These are phyloP conservation scores for Dimocarpus longan DNA, from an alignment of 345 rosid genomes.

Conservation along the genomic window DNA sequence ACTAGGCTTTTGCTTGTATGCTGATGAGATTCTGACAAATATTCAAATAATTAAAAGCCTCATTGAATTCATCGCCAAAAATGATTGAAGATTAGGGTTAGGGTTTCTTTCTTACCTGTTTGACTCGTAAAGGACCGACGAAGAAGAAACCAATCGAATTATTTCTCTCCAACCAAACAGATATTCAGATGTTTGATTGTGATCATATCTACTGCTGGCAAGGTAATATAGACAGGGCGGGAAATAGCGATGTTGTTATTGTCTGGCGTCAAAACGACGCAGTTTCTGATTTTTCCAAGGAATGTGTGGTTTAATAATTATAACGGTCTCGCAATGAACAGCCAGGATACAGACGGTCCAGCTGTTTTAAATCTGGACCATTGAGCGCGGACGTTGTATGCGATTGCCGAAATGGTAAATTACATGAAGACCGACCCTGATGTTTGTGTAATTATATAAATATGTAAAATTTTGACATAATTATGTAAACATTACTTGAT, in stretches of 20 bases:
- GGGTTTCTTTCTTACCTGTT: neutral
- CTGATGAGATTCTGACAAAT: neutral
- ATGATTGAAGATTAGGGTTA: constrained; percentile 4
- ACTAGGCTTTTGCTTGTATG: constrained; percentile 23
- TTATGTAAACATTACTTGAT: too few relatives aligned
- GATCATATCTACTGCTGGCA: neutral
- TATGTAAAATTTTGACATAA: too few relatives aligned
- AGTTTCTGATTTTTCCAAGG: neutral
- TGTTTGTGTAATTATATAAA: too few relatives aligned
- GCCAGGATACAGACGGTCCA: neutral
- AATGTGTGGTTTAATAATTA: neutral
- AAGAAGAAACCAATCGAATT: neutral
- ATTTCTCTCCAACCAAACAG: constrained; percentile 25
- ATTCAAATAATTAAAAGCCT: neutral
- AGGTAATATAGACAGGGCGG: neutral
- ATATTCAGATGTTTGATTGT: neutral
- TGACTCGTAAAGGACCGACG: constrained; percentile 24
- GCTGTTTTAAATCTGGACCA: neutral
- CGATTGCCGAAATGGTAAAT: neutral
- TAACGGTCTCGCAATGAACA: neutral
- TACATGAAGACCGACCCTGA: too few relatives aligned
- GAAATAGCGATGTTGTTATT: neutral
- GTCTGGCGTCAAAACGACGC: constrained; percentile 6
- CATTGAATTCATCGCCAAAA: constrained; percentile 33
- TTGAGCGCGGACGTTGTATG: too few relatives aligned